phyloP scores from a whole-genome alignment of 345 rosid genomes.

The Hypericum perforatum region DNA sequence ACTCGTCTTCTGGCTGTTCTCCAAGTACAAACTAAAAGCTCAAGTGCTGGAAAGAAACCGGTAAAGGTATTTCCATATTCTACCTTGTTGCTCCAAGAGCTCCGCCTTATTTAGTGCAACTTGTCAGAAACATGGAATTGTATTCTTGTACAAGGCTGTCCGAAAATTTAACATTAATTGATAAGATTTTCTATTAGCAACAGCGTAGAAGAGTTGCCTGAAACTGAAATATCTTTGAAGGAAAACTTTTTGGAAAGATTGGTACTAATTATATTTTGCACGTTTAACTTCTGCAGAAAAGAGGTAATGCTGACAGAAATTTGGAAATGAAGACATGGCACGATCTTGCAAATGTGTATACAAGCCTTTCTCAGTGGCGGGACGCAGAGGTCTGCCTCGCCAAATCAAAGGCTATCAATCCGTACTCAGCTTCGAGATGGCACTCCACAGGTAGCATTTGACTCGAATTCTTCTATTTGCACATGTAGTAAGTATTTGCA shows the following conservation, averaged over 20 bases:
- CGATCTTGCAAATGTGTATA: slow-evolving; percentile 5
- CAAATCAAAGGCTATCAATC: slow-evolving; percentile 7
- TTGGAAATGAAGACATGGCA: slow-evolving; percentile 11
- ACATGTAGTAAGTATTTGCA: too few species aligned
- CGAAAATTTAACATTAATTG: too few species aligned
- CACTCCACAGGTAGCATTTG: slow-evolving; percentile 6
- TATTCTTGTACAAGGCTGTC: neutral
- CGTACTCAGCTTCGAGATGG: slow-evolving; percentile 6
- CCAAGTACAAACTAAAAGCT: slow-evolving; percentile 6
- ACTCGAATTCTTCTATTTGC: neutral
- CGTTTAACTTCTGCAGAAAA: neutral
- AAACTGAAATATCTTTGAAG: too few species aligned
- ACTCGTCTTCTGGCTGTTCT: slow-evolving; percentile 9
- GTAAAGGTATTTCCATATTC: slow-evolving; percentile 4
- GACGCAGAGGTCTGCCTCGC: slow-evolving; percentile 11
- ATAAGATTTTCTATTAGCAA: too few species aligned
- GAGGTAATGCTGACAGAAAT: slow-evolving; percentile 1
- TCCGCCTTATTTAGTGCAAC: too few species aligned
- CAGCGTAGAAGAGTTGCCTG: too few species aligned
- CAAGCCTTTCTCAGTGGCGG: slow-evolving; percentile 5
- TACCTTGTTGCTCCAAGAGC: too few species aligned
- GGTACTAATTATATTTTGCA: neutral
- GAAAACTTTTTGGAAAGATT: too few species aligned
- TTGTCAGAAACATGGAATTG: too few species aligned
- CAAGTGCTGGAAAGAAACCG: neutral